phyloP scores from a whole-genome alignment of 139 green algal species.

The Klebsormidium nitens region DNA sequence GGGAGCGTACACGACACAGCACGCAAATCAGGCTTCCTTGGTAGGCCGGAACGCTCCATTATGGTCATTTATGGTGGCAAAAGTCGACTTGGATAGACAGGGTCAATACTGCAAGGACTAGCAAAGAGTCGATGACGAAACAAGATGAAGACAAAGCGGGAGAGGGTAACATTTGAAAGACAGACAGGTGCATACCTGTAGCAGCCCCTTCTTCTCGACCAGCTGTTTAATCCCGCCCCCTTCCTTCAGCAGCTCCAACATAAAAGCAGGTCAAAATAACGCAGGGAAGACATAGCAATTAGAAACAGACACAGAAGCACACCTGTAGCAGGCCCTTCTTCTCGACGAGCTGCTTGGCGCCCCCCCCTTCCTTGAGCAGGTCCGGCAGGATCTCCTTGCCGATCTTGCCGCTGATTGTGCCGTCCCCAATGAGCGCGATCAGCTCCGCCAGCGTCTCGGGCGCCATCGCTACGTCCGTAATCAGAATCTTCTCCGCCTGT shows the following conservation, averaged over 20 bases:
- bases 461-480: slow-evolving; percentile 10
- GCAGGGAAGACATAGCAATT: background rate
- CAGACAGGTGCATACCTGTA: slow-evolving; percentile 4
- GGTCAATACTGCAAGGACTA: background rate
- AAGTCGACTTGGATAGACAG: background rate
- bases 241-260: slow-evolving; percentile 54
- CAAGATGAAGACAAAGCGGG: background rate
- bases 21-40: background rate
- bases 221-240: slow-evolving; percentile 17
- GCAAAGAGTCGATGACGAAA: background rate
- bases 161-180: background rate
- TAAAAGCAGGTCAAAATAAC: background rate
- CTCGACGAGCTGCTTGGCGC: slow-evolving; percentile 36
- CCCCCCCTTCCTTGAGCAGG: slow-evolving; percentile 25
- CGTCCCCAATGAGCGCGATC: slow-evolving; percentile 81
- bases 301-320: no score
- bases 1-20: background rate
- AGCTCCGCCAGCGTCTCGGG: slow-evolving; percentile 70
- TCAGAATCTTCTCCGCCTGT: slow-evolving; percentile 24
- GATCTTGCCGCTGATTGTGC: slow-evolving; percentile 93
- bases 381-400: slow-evolving; percentile 87
- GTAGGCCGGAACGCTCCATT: no score
- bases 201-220: slow-evolving; percentile 42
- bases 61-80: background rate
- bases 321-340: slow-evolving; percentile 33